Base-by-base conservation (phyloP, 352 stramenopile genomes). In the Aphanomyces invadans region DNA sequence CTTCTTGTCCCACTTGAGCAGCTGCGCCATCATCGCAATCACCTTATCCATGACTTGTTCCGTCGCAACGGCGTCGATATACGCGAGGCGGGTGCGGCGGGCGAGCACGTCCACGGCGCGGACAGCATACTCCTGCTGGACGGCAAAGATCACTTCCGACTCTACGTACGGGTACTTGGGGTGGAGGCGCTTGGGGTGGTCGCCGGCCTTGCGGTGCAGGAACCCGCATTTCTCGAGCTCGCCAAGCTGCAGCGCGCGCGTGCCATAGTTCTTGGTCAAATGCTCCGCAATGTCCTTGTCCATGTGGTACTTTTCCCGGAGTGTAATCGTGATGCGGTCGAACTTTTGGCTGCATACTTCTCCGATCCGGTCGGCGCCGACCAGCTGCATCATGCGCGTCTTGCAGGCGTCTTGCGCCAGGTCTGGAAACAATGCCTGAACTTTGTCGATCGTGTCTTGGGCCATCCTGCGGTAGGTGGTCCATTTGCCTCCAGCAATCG, bases 311-410 rank as follows among this genome's bases (percentile, higher is more conserved):
- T 92, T 92, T 68, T 98, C 93, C 56, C 92, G 80, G 60, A 98
- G 76, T 59, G 91, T 97, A 46, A 97, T 79, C 2, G 85, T 93
- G 70, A 97, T 96, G 67, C 92, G 95, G 77, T 98, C 91, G 68
- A 98, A 98, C 76, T 98, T 98, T 75, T 97, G 92, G 73, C 94
- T 96, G 81, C 87, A 97, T 25, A 97, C 92, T 55, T 97, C 89
- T 38, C 92, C 91, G 51, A 96, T 92, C 55, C 92, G 86, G 73
- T 97, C 86, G 39, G 89, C 84, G 31, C 88, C 86, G 52, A 97
- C 85, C 59, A 95, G 87, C 28, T 90, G 81, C 29, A 96, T 83
- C 36, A 89, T 70, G 46, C 74, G 75, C 9, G 89, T 97, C 70
- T 83, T 83, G 76, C 88, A 96, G 63, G 62, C 59, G 70, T 82